These are phyloP conservation scores for Ascomycota sp. DNA, from an alignment of 2,329 filamentous ascomycete genomes.

Conservation along the genomic window DNA sequence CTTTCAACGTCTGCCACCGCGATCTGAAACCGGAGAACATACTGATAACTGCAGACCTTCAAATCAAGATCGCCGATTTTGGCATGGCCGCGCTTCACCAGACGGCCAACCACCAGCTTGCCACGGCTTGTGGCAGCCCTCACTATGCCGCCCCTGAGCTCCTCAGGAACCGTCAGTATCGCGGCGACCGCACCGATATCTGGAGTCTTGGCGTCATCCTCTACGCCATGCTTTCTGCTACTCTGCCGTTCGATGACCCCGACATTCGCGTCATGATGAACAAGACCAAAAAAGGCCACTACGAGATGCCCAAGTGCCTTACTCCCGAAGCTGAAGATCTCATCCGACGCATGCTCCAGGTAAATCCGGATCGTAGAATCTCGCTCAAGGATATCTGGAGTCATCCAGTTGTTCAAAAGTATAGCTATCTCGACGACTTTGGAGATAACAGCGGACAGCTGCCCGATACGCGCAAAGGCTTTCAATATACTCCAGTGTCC, in stretches of 20 bases:
- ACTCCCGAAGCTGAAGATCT: conserved; percentile 55
- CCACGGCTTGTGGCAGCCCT: conserved; percentile 84
- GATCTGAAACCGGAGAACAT: conserved; percentile 97
- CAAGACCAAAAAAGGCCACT: conserved; percentile 37
- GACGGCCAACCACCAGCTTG: conserved; percentile 55
- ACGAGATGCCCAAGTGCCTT: conserved; percentile 40
- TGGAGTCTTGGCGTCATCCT: conserved; percentile 89
- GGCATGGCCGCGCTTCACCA: conserved; percentile 90
- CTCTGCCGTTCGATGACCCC: conserved; percentile 60
- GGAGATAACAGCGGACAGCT: conserved; percentile 33
- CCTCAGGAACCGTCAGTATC: conserved; percentile 56
- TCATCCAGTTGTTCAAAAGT: conserved; percentile 72
- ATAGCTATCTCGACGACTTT: conserved; percentile 52
- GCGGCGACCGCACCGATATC: conserved; percentile 71
- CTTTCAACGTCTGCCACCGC: conserved; percentile 86
- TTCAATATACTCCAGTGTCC: conserved; percentile 34
- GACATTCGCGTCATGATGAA: conserved; percentile 41
- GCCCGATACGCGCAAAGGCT: conserved; percentile 38
- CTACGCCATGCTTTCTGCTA: conserved; percentile 69
- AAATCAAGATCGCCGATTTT: conserved; percentile 91
- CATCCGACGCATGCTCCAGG: conserved; percentile 58
- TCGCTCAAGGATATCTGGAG: conserved; percentile 64
- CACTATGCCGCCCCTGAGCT: conserved; percentile 94
- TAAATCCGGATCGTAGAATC: conserved; percentile 62
- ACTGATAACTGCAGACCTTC: conserved; percentile 51